These are phyloP conservation scores for Ceratocystis papillata DNA, from an alignment of 2,329 filamentous ascomycete species.

Conservation along the genomic window DNA sequence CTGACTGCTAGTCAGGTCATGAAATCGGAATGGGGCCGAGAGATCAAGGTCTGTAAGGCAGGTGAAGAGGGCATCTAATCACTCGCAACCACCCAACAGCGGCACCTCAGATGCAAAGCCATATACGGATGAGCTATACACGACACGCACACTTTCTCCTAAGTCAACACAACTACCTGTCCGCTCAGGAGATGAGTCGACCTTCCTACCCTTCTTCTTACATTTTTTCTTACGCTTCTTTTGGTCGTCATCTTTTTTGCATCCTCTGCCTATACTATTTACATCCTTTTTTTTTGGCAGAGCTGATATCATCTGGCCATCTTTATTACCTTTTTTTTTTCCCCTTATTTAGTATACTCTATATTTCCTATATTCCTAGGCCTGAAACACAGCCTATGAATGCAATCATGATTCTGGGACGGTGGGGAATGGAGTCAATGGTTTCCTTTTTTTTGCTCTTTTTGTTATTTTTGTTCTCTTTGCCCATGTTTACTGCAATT, in stretches of 20 bases:
- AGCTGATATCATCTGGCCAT: constrained; percentile 10
- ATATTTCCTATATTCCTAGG: constrained; percentile 27
- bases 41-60: constrained; percentile 93
- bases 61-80: constrained; percentile 82
- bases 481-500: constrained; percentile 23
- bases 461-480: constrained; percentile 14
- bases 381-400: constrained; percentile 17
- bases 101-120: not conserved
- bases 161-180: not conserved
- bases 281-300: constrained; percentile 10
- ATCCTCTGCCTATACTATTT: constrained; percentile 12
- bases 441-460: constrained; percentile 21
- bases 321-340: constrained; percentile 20
- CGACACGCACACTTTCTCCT: constrained; percentile 9
- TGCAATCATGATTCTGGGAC: constrained; percentile 24
- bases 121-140: constrained; percentile 8
- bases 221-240: constrained; percentile 7
- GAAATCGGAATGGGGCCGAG: constrained; percentile 96
- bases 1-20: constrained; percentile 94
- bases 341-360: constrained; percentile 23
- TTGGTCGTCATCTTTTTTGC: constrained; percentile 16
- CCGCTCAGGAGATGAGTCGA: not conserved
- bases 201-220: constrained; percentile 1
- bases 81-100: constrained; percentile 5
- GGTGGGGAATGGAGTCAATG: constrained; percentile 23